Evolutionary conservation across 192 early-diverging fungal genomes (phyloP), one percentile per base, ranked within the genome.

Genomic region (Allomyces arbusculus): DNA sequence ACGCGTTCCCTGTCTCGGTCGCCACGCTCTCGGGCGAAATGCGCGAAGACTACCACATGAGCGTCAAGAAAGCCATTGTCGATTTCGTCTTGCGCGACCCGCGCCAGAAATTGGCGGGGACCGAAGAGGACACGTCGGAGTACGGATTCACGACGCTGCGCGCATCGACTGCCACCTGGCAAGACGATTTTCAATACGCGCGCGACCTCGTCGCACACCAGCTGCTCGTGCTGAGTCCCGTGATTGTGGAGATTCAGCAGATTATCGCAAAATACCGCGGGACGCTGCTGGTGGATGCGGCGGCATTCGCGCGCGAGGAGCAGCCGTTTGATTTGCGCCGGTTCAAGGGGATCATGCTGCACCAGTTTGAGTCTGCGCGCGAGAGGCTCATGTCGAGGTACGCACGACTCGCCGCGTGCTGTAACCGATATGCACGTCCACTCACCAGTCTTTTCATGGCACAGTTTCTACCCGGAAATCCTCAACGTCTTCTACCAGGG

Each of bases 51-150:
- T 84, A 84, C 68, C 77, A 82, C 62, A 83, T 80, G 79, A 81
- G 79, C 63, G 80, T 84, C 16, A 84, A 84, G 64, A 84, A 82
- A 68, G 82, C 82, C 8, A 84, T 84, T 64, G 82, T 84, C 20
- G 82, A 84, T 66, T 84, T 84, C 71, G 82, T 84, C n/a, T 65
- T 84, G 9, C 83, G 81, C 62, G 79, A 84, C 64, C 82, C 81
- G 12, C 72, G 80, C 5, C 71, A 82, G 62, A 83, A 83, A 62
- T 73, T 76, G 44, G 44, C 67, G 44, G 74, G 64, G 1, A 44
- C 63, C 0, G 44, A 61, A 14, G 64, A 74, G 62, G 62, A 65
- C 25, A 63, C 63, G 3, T 50, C 62, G 5, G 63, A 68, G 24
- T 73, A 76, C 11, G 67, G 71, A 63, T 83, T 80, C 71, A 70